Base-by-base conservation (phyloP, 2,329 filamentous ascomycete species). In the Exophiala calicioides region DNA sequence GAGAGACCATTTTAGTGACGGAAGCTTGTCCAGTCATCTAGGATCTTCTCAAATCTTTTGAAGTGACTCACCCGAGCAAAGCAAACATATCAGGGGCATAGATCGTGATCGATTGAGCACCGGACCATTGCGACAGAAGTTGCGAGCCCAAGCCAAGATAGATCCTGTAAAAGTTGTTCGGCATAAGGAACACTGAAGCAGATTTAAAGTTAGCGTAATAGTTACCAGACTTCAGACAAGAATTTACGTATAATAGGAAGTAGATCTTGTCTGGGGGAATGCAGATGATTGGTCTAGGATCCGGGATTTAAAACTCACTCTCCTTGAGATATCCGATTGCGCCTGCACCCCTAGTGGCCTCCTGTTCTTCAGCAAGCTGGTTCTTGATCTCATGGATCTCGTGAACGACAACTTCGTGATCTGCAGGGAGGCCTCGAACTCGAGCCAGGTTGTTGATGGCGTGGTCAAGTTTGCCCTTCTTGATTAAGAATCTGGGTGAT, bases 61-160 rank as follows among this genome's bases (percentile, higher is more conserved):
- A n/a, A n/a, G n/a, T n/a, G n/a, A 27, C 24, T 27, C 24, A 27
- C 24, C 24, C 87, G 29, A 90, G 76, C 47, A 90, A 76, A 6
- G 72, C 74, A 65, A 91, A 90, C 41, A 90, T 79, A 50, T 88
- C 79, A 0, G 83, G 79, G 0, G 86, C 86, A 60, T 90, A 90
- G 12, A 90, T 76, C 0, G 86, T 90, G 65, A 90, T 89, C 30
- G 77, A 81, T 4, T 81, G 82, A 1, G 85, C 84, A 0, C 85
- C 85, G 1, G 78, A 82, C 85, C 84, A 89, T 61, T 91, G 87
- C 0, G 78, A 78, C 1, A 90, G 74, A 37, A 91, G 65, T 65
- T 91, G 87, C 0, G 83, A 80, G 68, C 82, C 77, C 45, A 82
- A 69, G 24, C 81, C 77, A 19, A 91, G 74, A 63, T 85, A 85